Evolutionary conservation across 169 alveolate species (phyloP).

Genomic region (Plasmodium falciparum): DNA sequence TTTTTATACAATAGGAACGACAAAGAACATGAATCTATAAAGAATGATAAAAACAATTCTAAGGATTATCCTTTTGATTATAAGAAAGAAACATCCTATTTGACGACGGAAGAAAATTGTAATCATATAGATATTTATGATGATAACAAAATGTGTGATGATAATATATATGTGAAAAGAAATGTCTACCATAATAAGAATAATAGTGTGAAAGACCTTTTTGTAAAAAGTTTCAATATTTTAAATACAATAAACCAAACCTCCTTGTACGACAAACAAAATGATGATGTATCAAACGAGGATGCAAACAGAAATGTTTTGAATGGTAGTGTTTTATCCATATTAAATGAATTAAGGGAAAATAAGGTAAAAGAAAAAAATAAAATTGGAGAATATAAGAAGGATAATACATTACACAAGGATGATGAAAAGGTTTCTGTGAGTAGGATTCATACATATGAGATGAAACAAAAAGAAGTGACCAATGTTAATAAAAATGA

Average conservation of each 20-base stretch:
- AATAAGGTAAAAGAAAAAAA: slow-evolving; percentile 9
- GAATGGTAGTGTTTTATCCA: slow-evolving; percentile 6
- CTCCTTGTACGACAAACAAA: slow-evolving; percentile 29
- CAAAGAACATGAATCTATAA: too few relatives aligned
- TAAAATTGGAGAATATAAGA: neutral
- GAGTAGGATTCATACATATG: neutral
- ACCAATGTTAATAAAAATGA: neutral
- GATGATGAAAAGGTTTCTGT: neutral
- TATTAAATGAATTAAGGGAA: slow-evolving; percentile 24
- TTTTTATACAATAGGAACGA: too few relatives aligned
- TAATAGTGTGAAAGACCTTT: slow-evolving; percentile 27
- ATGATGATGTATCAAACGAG: neutral
- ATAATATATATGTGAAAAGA: slow-evolving; percentile 64
- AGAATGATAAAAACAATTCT: too few relatives aligned
- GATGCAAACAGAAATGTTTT: neutral
- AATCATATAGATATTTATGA: too few relatives aligned
- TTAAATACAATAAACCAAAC: slow-evolving; percentile 74
- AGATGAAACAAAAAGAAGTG: neutral
- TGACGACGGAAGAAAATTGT: too few relatives aligned
- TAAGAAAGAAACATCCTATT: too few relatives aligned
- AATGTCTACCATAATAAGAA: slow-evolving; percentile 19
- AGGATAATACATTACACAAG: neutral
- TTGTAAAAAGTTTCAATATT: slow-evolving; percentile 20
- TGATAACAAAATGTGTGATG: neutral
- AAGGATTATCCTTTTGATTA: too few relatives aligned